Evolutionary conservation across 2,329 filamentous ascomycete genomes (phyloP).

Genomic region (Apiospora rasikravindrae): DNA sequence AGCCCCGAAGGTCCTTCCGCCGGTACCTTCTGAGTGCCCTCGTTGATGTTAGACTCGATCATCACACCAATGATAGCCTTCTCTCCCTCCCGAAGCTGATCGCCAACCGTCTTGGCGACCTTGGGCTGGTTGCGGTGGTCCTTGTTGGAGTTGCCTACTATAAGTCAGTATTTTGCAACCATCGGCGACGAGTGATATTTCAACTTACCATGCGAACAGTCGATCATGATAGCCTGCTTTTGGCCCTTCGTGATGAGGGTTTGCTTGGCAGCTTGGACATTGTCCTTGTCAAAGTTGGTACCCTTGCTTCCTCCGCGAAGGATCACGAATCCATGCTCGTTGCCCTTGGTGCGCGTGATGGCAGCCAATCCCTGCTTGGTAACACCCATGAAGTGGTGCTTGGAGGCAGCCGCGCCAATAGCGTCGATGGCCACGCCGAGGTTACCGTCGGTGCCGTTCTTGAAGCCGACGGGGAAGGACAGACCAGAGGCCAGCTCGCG

Average conservation of each 20-base stretch:
- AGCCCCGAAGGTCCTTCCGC: slow-evolving; percentile 77
- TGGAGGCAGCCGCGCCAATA: slow-evolving; percentile 83
- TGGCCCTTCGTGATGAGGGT: slow-evolving; percentile 81
- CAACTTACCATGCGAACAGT: slow-evolving; percentile 88
- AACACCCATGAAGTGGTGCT: slow-evolving; percentile 97
- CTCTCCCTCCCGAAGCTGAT: slow-evolving; percentile 88
- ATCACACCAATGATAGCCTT: slow-evolving; percentile 92
- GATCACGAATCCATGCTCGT: slow-evolving; percentile 97
- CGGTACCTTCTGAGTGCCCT: slow-evolving; percentile 87
- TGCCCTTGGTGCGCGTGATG: slow-evolving; percentile 90
- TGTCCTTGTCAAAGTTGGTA: slow-evolving; percentile 91
- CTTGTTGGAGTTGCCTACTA: slow-evolving; percentile 89
- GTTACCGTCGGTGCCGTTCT: slow-evolving; percentile 97
- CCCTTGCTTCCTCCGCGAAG: slow-evolving; percentile 89
- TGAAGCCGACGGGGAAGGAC: slow-evolving; percentile 98
- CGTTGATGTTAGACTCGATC: slow-evolving; percentile 98
- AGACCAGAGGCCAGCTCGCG: slow-evolving; percentile 93
- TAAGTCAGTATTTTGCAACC: not conserved
- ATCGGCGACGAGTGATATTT: not conserved
- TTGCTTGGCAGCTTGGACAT: slow-evolving; percentile 79
- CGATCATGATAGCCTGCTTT: slow-evolving; percentile 92
- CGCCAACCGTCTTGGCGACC: slow-evolving; percentile 80
- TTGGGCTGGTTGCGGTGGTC: slow-evolving; percentile 97
- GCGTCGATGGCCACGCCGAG: slow-evolving; percentile 93
- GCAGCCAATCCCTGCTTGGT: slow-evolving; percentile 97